Percentiles rank a stretch among this genome's conserved stretches.
These are phyloP conservation scores for Sherardia arvensis DNA, from an alignment of 257 asterid genomes.

Conservation along the genomic window DNA sequence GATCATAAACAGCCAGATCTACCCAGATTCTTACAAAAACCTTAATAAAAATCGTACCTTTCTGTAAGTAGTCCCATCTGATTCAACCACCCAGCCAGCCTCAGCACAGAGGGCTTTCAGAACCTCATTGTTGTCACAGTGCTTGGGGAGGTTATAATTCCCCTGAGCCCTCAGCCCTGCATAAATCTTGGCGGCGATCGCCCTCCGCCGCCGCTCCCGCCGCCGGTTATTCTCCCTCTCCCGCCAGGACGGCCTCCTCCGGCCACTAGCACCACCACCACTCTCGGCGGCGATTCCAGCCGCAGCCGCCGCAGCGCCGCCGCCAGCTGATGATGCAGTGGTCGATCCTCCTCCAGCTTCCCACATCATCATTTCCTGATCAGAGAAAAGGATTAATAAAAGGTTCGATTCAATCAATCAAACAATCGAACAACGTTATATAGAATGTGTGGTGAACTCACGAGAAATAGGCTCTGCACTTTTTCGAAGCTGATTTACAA, in stretches of 20 bases:
- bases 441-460: conserved; percentile 26
- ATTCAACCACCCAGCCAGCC: conserved; percentile 93
- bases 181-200: conserved; percentile 90
- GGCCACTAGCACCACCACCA: conserved; percentile 33
- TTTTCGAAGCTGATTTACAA: conserved; percentile 17
- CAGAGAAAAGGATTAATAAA: background rate
- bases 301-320: background rate
- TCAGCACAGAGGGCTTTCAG: conserved; percentile 88
- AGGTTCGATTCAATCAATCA: background rate
- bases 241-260: conserved; percentile 95
- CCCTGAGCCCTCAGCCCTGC: conserved; percentile 93
- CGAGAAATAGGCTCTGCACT: conserved; percentile 42
- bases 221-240: conserved; percentile 96
- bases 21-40: conserved; percentile 8
- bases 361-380: conserved; percentile 62
- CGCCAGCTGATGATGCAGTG: conserved; percentile 31
- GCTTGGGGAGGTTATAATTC: conserved; percentile 81
- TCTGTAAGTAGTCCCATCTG: conserved; percentile 95
- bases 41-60: conserved; percentile 46
- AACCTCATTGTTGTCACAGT: conserved; percentile 93
- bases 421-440: background rate
- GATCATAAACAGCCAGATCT: conserved; percentile 41
- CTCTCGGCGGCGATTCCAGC: conserved; percentile 11
- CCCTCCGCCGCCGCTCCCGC: conserved; percentile 93
- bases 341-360: conserved; percentile 84